A percentile compares a stretch with the other conserved stretches of the same genome.
Evolutionary conservation across 495 filamentous ascomycete genomes (phyloP).

Genomic region (Trichocladium uniseriatum): DNA sequence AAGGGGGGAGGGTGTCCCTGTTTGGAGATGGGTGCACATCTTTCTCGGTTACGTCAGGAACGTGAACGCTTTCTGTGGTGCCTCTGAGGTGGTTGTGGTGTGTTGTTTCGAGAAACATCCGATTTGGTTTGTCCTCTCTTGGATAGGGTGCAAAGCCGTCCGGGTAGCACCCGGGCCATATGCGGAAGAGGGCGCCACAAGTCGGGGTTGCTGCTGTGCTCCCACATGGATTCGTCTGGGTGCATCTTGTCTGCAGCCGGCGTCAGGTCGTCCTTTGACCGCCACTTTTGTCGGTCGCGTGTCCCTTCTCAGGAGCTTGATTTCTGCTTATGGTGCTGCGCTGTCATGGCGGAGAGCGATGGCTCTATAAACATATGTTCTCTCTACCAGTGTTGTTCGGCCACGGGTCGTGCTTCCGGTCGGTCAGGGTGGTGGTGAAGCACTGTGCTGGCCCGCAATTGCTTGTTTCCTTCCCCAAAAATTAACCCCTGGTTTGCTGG

Average conservation of each 20-base stretch:
- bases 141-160: not conserved
- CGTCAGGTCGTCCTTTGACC: not conserved
- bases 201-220: not conserved
- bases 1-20: not conserved
- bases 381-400: not conserved
- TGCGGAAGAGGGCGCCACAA: not conserved
- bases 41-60: slow-evolving; percentile 3
- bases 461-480: not conserved
- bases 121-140: not conserved
- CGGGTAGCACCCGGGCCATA: not conserved
- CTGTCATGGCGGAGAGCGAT: not conserved
- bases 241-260: not conserved
- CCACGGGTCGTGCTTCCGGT: not conserved
- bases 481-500: not conserved
- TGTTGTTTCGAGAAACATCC: not conserved
- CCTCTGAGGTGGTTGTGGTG: too few relatives aligned
- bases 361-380: not conserved
- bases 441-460: not conserved
- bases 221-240: not conserved
- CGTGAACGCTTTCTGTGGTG: not conserved
- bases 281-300: too few relatives aligned
- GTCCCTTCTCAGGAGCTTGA: too few relatives aligned
- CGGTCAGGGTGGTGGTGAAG: not conserved
- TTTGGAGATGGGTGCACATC: not conserved
- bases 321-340: not conserved